Percentiles rank a stretch among this genome's conserved stretches.
Evolutionary conservation across 2,329 filamentous ascomycete genomes (phyloP).

Genomic region (Colletotrichum sp.): DNA sequence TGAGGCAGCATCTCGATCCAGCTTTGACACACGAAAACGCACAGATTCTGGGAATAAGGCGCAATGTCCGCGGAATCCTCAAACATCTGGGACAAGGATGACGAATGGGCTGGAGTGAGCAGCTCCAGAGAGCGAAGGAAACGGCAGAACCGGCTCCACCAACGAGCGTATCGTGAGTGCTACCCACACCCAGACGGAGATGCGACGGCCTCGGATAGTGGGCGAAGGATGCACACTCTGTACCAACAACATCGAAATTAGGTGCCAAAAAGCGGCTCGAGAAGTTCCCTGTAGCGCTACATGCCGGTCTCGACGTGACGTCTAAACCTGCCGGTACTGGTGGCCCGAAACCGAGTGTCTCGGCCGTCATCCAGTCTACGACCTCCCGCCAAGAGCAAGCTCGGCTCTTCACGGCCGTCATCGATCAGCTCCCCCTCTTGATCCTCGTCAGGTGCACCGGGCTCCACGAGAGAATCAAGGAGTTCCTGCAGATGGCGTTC

Average conservation of each 20-base stretch:
- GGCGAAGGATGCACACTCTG: background rate
- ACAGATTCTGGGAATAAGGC: background rate
- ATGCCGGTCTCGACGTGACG: background rate
- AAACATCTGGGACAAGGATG: background rate
- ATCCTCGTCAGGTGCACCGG: background rate
- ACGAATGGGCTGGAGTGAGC: slow-evolving; percentile 29
- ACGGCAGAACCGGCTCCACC: slow-evolving; percentile 30
- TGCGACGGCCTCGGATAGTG: background rate
- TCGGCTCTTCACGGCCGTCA: background rate
- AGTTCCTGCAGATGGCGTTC: background rate
- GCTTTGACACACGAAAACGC: background rate
- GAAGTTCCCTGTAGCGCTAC: background rate
- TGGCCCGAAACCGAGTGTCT: background rate
- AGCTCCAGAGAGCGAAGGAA: slow-evolving; percentile 25
- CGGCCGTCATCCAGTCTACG: background rate
- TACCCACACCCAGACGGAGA: background rate
- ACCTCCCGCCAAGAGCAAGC: background rate
- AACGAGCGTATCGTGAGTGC: slow-evolving; percentile 25
- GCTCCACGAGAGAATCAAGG: background rate
- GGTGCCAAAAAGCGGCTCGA: background rate
- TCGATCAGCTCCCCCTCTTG: background rate
- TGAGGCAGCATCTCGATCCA: background rate
- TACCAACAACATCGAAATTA: background rate
- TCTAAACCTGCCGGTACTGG: background rate
- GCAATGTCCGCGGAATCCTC: background rate